A percentile compares a stretch with the other conserved stretches of the same genome.
Evolutionary conservation across 257 asterid species (phyloP).

Genomic region (Lavandula angustifolia): DNA sequence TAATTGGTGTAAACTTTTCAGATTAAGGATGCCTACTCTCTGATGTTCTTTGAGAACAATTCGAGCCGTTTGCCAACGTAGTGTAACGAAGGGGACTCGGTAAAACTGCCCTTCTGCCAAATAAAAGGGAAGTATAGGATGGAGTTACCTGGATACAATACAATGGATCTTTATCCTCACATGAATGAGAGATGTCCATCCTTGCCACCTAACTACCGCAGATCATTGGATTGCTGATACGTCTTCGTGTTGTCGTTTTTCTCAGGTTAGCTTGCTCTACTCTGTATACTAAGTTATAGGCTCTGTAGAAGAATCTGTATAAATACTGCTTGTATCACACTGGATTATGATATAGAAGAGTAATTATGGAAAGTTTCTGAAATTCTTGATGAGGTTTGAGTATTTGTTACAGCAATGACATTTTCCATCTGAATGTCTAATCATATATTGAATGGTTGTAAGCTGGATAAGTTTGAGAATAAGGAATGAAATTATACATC

Average conservation of each 20-base stretch:
- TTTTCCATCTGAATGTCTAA: constrained; percentile 34
- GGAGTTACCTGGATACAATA: constrained; percentile 85
- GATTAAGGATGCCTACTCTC: constrained; percentile 88
- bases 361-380: constrained; percentile 35
- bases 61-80: constrained; percentile 77
- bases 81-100: constrained; percentile 86
- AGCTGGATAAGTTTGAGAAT: too few species aligned
- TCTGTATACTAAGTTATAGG: constrained; percentile 22
- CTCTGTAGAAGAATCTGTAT: constrained; percentile 10
- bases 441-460: too few species aligned
- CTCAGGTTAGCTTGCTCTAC: constrained; percentile 3
- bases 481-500: too few species aligned
- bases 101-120: constrained; percentile 86
- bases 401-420: constrained; percentile 36
- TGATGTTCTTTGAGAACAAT: constrained; percentile 72
- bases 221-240: constrained; percentile 69
- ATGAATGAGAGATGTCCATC: constrained; percentile 96
- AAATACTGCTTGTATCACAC: constrained; percentile 4
- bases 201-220: constrained; percentile 64
- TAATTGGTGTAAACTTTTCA: constrained; percentile 45
- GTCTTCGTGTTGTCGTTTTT: background rate
- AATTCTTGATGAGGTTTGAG: constrained; percentile 47
- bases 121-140: constrained; percentile 76
- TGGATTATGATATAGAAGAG: background rate
- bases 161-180: constrained; percentile 67